Percentiles rank a stretch among this genome's conserved stretches.
Evolutionary conservation across 164 flowering plant genomes (phyloP).

Genomic region (Umbellularia californica): DNA sequence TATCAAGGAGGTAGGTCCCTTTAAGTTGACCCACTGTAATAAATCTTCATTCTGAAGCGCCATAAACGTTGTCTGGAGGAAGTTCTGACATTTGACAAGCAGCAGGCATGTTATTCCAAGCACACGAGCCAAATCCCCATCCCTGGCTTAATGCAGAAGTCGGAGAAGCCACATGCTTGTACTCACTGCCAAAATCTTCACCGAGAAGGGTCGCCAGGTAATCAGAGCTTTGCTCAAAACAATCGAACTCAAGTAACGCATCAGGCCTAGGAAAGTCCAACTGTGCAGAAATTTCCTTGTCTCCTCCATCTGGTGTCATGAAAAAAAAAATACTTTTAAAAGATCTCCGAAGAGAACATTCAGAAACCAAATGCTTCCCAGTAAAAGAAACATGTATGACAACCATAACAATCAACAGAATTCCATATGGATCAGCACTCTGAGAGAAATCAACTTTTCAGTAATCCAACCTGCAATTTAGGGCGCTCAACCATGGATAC

Average conservation of each 20-base stretch:
- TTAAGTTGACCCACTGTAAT: neutral
- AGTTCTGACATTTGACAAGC: conserved; percentile 43
- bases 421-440: too few relatives aligned
- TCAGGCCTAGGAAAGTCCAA: conserved; percentile 33
- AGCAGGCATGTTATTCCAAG: conserved; percentile 56
- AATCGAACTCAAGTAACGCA: conserved; percentile 44
- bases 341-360: neutral
- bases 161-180: conserved; percentile 29
- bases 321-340: neutral
- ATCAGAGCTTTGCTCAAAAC: conserved; percentile 33
- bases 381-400: too few relatives aligned
- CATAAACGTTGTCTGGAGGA: conserved; percentile 18
- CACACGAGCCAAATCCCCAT: conserved; percentile 25
- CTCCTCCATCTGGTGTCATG: conserved; percentile 22
- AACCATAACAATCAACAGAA: too few relatives aligned
- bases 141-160: conserved; percentile 25
- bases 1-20: neutral
- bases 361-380: neutral
- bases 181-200: conserved; percentile 38
- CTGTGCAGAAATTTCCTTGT: conserved; percentile 12
- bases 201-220: conserved; percentile 37
- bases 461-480: neutral
- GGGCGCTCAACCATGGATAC: too few relatives aligned
- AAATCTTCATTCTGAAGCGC: neutral
- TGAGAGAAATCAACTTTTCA: neutral